Base-by-base conservation (phyloP, 1,139 yeast genomes). In the Candida freyschussii region DNA sequence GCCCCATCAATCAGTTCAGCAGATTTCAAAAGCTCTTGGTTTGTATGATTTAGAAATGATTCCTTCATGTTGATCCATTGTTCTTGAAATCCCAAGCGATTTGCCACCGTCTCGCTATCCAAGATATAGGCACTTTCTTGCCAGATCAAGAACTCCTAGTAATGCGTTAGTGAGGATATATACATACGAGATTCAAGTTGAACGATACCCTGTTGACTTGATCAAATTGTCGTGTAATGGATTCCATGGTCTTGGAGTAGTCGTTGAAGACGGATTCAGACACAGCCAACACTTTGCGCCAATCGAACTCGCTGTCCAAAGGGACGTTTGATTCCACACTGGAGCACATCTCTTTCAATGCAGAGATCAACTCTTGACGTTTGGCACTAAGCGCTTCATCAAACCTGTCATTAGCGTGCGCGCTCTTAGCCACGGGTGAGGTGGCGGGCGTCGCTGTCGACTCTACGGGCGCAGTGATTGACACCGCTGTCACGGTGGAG, bases 31-130 rank as follows among this genome's bases (percentile, higher is more conserved):
- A 53, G 27, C 21, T 49, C 52, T 12, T 27, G 31, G 26, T 45
- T 49, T 22, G 44, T 37, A 26, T 38, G 39, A 7, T 39, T 37
- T 26, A 53, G 35, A 13, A 37, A 44, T 5, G 32, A 30, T 22
- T 51, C 55, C 36, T 54, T 54, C 12, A 42, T 32, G 17, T 33
- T 42, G 8, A 50, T 43, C 57, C 57, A 55, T 14, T 37, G 30
- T 32, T 52, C 56, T 8, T 49, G 47, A 5, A 27, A 29, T 4
- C 46, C 44, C n/a, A 55, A 36, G 26, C 43, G 43, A 18, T 40
- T 41, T n/a, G 48, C 43, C 7, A 52, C 52, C 21, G 47, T 43
- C 36, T 50, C 55, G 16, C 49, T 43, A 31, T 56, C 60, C 21
- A 48, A 29, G 10, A 46, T 36, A 28, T 45, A 52, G 5, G 43